Percentiles rank a stretch among this genome's conserved stretches.
These are phyloP conservation scores for Phytomonas serpens DNA, from an alignment of 208 protist species.

Conservation along the genomic window DNA sequence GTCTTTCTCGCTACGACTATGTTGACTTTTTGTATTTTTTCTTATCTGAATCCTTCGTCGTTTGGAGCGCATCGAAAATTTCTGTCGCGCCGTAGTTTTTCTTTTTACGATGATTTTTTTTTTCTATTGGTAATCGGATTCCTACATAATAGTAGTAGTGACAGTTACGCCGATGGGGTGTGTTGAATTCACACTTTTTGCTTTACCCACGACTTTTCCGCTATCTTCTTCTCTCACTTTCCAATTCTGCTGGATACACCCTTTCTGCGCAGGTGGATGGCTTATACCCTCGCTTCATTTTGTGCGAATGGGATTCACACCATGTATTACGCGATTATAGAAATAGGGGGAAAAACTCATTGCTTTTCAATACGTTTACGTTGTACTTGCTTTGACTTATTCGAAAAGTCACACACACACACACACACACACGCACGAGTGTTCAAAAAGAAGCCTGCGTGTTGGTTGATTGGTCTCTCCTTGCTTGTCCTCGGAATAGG, in stretches of 20 bases:
- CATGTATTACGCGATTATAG: not conserved
- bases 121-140: not conserved
- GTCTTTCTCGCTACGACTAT: no score
- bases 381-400: not conserved
- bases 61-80: not conserved
- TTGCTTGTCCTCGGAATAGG: not conserved
- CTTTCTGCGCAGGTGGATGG: not conserved
- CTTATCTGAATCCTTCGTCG: no score
- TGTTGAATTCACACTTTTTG: slow-evolving; percentile 8
- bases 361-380: not conserved
- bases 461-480: not conserved
- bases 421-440: no score
- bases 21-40: no score
- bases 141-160: not conserved
- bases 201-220: not conserved
- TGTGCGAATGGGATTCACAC: not conserved
- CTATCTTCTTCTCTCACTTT: not conserved
- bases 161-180: not conserved
- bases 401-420: not conserved
- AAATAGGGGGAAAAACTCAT: not conserved
- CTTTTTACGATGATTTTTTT: slow-evolving; percentile 4
- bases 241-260: not conserved
- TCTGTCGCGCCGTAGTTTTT: not conserved
- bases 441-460: not conserved
- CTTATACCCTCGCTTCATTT: not conserved